Evolutionary conservation across 78 protist genomes (phyloP), one percentile per base, ranked within the genome.

Genomic region (Tieghemostelium lacteum): DNA sequence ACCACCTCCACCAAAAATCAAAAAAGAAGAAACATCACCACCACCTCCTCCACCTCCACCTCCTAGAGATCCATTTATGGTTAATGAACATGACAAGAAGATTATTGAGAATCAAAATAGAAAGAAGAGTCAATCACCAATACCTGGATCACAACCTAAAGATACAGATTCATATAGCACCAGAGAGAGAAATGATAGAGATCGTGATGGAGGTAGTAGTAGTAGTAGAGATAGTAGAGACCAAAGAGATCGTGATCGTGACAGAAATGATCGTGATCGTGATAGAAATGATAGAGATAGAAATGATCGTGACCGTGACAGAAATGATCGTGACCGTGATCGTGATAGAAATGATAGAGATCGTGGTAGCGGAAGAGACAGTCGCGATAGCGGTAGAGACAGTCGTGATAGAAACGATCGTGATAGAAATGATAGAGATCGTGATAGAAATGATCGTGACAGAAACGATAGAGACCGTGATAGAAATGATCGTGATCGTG

Each of bases 11-110:
- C 14, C 63, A 57, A 19, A 7, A 57, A 19, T 16, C 63, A n/a
- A n/a, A n/a, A n/a, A 57, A 57, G 14, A 57, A 57, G 63, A n/a
- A 19, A 19, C 19, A 57, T 45, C 52, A 45, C n/a, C 55, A 49
- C 55, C 55, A 49, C 55, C 55, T 49, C 55, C 55, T 16, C 55
- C 55, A 49, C 55, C 55, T 49, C 55, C 55, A 49, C 24, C 63
- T n/a, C 10, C 8, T 16, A 8, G 39, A n/a, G 37, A 73, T 73
- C 83, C 83, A 57, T 73, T 73, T 67, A 33, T 45, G 26, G 67
- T 73, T 12, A 34, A 65, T 0, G 83, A 73, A 5, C 54, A 73
- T 42, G 83, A 73, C 16, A 73, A 73, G 37, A 73, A 73, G 63
- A 37, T 26, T 8, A 73, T 73, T 57, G 63, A 57, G 10, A 45